These are phyloP conservation scores for Rhizomucor miehei DNA, from an alignment of 371 early-diverging fungal genomes.

Conservation along the genomic window DNA sequence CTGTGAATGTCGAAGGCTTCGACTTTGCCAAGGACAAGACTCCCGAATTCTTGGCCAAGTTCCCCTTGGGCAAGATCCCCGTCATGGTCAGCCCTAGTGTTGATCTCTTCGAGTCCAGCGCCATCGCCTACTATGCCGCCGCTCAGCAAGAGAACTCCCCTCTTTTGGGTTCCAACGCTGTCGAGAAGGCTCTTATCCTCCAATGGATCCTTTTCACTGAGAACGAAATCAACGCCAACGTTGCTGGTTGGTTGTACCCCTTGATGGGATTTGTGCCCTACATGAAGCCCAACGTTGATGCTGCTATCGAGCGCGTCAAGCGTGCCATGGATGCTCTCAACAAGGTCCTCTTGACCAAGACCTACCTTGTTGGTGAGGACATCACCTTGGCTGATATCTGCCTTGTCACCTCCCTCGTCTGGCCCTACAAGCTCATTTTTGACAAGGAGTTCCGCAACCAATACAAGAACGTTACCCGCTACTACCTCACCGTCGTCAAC, in stretches of 20 bases:
- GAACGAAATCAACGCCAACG: slow-evolving; percentile 41
- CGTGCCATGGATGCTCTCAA: slow-evolving; percentile 67
- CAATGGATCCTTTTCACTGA: slow-evolving; percentile 80
- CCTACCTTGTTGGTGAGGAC: slow-evolving; percentile 90
- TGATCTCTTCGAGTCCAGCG: slow-evolving; percentile 76
- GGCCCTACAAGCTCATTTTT: slow-evolving; percentile 59
- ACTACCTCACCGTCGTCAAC: slow-evolving; percentile 81
- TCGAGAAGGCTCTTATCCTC: slow-evolving; percentile 76
- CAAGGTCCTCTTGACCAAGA: slow-evolving; percentile 71
- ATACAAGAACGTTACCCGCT: slow-evolving; percentile 82
- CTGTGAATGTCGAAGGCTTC: slow-evolving; percentile 65
- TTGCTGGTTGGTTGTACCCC: slow-evolving; percentile 63
- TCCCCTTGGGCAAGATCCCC: slow-evolving; percentile 82
- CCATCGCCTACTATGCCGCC: slow-evolving; percentile 88
- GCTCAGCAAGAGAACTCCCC: slow-evolving; percentile 55
- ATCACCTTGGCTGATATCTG: slow-evolving; percentile 89
- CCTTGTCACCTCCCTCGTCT: slow-evolving; percentile 58
- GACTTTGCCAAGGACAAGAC: slow-evolving; percentile 66
- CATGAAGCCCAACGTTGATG: slow-evolving; percentile 67
- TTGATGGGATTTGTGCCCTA: slow-evolving; percentile 61
- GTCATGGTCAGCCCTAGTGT: slow-evolving; percentile 75
- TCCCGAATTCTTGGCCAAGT: slow-evolving; percentile 80
- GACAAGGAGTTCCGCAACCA: slow-evolving; percentile 72
- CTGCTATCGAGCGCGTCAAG: slow-evolving; percentile 64
- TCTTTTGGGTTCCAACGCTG: slow-evolving; percentile 63